Percentiles rank a stretch among this genome's conserved stretches.
Conservation (phyloP, 805 yeast genomes). For the Wickerhamiella lipophila region DNA sequence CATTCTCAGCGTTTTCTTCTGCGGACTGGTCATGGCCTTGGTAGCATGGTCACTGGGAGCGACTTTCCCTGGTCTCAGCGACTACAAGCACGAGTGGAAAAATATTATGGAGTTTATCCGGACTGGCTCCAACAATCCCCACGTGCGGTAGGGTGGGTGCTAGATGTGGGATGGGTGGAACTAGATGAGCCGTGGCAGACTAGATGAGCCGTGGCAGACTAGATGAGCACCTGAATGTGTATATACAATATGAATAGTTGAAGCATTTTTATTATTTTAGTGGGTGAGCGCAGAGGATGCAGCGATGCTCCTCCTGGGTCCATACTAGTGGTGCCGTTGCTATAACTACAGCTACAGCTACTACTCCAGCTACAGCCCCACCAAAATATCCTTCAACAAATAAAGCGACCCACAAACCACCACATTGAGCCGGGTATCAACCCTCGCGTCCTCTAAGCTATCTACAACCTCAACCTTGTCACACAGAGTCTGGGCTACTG, state of each 20-base stretch:
- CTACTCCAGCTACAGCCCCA: too few relatives aligned
- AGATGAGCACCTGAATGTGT: too few relatives aligned
- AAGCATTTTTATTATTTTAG: background rate
- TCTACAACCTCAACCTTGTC: slow-evolving; percentile 21
- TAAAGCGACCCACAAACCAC: slow-evolving; percentile 64
- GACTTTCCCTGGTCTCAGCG: slow-evolving; percentile 13
- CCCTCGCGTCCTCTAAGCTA: slow-evolving; percentile 22
- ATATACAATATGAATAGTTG: background rate
- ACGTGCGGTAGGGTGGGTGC: background rate
- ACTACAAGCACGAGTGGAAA: slow-evolving; percentile 12
- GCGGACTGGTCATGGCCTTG: slow-evolving; percentile 15
- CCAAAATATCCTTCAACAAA: slow-evolving; percentile 42
- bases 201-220: too few relatives aligned
- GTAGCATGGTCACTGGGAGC: slow-evolving; percentile 18
- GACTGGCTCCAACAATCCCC: background rate
- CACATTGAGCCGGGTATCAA: slow-evolving; percentile 21
- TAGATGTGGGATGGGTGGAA: too few relatives aligned
- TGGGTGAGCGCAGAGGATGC: too few relatives aligned
- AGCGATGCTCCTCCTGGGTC: too few relatives aligned
- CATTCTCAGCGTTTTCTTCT: background rate
- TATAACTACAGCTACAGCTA: too few relatives aligned
- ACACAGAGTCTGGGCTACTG: slow-evolving; percentile 14
- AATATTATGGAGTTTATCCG: background rate
- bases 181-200: too few relatives aligned
- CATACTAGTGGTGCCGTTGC: too few relatives aligned